A percentile compares a stretch with the other conserved stretches of the same genome.
Evolutionary conservation across 2,329 filamentous ascomycete genomes (phyloP).

Genomic region (Claviceps monticola): DNA sequence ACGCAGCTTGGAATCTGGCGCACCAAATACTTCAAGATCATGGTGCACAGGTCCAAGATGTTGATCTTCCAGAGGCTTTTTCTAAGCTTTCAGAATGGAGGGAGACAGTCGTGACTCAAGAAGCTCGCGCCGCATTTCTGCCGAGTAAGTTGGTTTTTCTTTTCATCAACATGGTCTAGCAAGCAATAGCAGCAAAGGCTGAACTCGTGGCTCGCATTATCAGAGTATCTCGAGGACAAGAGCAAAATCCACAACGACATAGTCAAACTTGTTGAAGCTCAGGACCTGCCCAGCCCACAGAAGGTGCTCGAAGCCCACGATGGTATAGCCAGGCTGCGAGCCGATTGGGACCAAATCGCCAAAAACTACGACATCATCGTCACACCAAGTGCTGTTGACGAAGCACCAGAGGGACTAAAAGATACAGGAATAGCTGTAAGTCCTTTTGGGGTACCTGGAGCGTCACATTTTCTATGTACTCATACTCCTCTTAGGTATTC

Average conservation of each 20-base stretch:
- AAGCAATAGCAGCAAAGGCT: neutral
- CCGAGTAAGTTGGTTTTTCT: conserved; percentile 4
- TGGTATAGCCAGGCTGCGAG: conserved; percentile 35
- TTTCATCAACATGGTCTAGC: neutral
- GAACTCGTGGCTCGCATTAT: conserved; percentile 20
- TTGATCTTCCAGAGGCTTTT: conserved; percentile 38
- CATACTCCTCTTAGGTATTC: conserved; percentile 5
- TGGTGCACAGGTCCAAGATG: conserved; percentile 42
- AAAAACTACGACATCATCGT: conserved; percentile 39
- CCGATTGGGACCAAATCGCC: conserved; percentile 38
- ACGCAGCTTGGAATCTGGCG: conserved; percentile 27
- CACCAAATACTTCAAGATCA: conserved; percentile 24
- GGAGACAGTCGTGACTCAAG: conserved; percentile 4
- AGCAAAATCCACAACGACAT: conserved; percentile 31
- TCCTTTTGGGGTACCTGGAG: conserved; percentile 10
- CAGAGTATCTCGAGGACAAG: conserved; percentile 36
- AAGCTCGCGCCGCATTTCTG: conserved; percentile 8
- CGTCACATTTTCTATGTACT: neutral
- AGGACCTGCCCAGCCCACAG: conserved; percentile 25
- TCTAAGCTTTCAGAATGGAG: conserved; percentile 34
- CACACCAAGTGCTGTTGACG: conserved; percentile 43
- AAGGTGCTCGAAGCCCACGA: conserved; percentile 40
- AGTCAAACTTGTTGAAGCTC: conserved; percentile 37
- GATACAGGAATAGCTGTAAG: conserved; percentile 37
- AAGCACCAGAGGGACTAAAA: conserved; percentile 38